Evolutionary conservation across 2,329 filamentous ascomycete species (phyloP).

Genomic region (Pseudogymnoascus sp.): DNA sequence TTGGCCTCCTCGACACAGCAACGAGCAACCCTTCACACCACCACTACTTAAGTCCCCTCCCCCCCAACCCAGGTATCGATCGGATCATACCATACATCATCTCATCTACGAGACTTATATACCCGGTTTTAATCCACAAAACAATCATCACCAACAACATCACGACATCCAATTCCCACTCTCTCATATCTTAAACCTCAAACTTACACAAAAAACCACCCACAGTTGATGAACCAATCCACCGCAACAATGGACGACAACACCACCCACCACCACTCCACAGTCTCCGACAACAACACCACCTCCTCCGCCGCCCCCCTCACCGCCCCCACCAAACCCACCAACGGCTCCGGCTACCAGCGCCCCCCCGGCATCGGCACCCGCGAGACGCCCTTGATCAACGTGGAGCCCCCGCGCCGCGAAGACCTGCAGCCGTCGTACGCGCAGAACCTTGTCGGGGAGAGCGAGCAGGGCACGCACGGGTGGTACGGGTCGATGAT

Average conservation of each 20-base stretch:
- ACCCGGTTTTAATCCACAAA: background rate
- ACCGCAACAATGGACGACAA: background rate
- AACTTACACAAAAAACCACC: background rate
- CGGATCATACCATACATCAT: background rate
- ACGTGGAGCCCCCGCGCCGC: slow-evolving; percentile 69
- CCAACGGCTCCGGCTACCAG: background rate
- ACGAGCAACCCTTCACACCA: background rate
- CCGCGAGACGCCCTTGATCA: slow-evolving; percentile 42
- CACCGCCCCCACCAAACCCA: background rate
- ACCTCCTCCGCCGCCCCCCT: background rate
- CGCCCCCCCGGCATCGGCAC: background rate
- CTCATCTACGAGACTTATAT: background rate
- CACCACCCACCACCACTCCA: no score
- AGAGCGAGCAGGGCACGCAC: slow-evolving; percentile 58
- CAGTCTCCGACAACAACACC: no score
- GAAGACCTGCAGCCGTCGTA: slow-evolving; percentile 73
- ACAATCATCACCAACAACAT: background rate
- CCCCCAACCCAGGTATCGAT: background rate
- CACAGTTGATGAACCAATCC: background rate
- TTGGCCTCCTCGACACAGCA: background rate
- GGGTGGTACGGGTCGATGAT: slow-evolving; percentile 91
- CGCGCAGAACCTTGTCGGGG: slow-evolving; percentile 52
- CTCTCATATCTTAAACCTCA: no score
- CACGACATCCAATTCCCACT: background rate
- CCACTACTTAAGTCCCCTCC: background rate